These are phyloP conservation scores for Scalesia atractyloides DNA, from an alignment of 129 eudicot genomes.

Conservation along the genomic window DNA sequence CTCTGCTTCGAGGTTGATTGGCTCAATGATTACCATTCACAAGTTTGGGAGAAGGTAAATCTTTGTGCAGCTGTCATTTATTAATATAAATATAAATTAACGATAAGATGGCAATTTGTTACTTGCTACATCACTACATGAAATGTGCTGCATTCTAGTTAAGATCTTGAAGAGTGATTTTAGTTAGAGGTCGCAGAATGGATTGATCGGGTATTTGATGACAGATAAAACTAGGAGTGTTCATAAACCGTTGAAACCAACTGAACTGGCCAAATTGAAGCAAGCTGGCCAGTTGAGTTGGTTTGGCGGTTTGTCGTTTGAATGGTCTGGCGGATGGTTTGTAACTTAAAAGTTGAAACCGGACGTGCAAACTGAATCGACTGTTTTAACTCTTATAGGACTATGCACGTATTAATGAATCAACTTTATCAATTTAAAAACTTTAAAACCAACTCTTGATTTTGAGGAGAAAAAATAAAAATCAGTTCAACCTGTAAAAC, in stretches of 20 bases:
- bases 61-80: constrained; percentile 15
- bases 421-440: too few relatives aligned
- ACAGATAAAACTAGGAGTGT: background rate
- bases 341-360: too few relatives aligned
- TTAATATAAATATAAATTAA: background rate
- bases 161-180: background rate
- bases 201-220: too few relatives aligned
- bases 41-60: constrained; percentile 94
- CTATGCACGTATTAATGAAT: too few relatives aligned
- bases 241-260: background rate
- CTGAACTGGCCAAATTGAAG: background rate
- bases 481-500: too few relatives aligned
- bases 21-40: constrained; percentile 87
- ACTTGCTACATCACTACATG: background rate
- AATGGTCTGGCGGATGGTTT: too few relatives aligned
- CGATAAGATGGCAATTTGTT: background rate
- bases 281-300: background rate
- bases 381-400: too few relatives aligned
- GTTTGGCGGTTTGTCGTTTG: too few relatives aligned
- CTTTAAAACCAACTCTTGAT: too few relatives aligned
- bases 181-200: background rate
- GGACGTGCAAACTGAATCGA: too few relatives aligned
- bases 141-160: background rate
- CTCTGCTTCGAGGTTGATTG: constrained; percentile 73
- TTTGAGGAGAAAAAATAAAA: too few relatives aligned